These are phyloP conservation scores for Ogataea minuta DNA, from an alignment of 805 yeast species.

Conservation along the genomic window DNA sequence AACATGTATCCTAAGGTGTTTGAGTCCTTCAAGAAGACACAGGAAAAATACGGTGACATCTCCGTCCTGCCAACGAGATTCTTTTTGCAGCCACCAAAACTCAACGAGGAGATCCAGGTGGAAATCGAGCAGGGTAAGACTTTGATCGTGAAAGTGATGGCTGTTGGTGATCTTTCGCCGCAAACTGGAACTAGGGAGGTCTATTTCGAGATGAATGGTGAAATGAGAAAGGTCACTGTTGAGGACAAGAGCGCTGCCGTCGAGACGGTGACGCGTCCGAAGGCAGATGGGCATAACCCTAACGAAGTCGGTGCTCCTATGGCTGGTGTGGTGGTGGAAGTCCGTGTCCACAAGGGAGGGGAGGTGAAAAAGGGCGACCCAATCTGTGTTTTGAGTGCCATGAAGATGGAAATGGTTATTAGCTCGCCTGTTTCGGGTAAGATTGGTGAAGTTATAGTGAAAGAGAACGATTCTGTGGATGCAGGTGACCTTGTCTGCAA, in stretches of 20 bases:
- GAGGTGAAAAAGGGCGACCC: conserved; percentile 97
- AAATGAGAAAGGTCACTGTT: conserved; percentile 91
- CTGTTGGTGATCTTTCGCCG: conserved; percentile 82
- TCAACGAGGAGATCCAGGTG: conserved; percentile 85
- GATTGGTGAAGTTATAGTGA: conserved; percentile 70
- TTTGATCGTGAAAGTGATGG: conserved; percentile 85
- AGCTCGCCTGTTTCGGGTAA: conserved; percentile 87
- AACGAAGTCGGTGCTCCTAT: conserved; percentile 97
- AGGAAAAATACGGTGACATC: conserved; percentile 84
- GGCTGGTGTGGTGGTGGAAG: conserved; percentile 98
- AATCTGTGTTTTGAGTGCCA: conserved; percentile 88
- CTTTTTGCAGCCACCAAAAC: conserved; percentile 82
- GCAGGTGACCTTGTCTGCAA: conserved; percentile 83
- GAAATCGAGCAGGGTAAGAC: conserved; percentile 95
- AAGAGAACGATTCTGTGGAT: conserved; percentile 94
- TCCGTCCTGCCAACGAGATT: conserved; percentile 90
- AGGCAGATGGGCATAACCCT: conserved; percentile 85
- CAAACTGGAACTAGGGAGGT: conserved; percentile 94
- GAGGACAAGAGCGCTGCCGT: conserved; percentile 85
- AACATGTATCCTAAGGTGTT: conserved; percentile 98
- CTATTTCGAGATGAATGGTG: conserved; percentile 97
- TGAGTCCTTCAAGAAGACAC: conserved; percentile 75
- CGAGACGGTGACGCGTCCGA: conserved; percentile 81
- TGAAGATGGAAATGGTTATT: conserved; percentile 99
- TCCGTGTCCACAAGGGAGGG: conserved; percentile 82